Evolutionary conservation across 345 rosid genomes (phyloP), one percentile per base, ranked within the genome.

Genomic region (Lumnitzera littorea): DNA sequence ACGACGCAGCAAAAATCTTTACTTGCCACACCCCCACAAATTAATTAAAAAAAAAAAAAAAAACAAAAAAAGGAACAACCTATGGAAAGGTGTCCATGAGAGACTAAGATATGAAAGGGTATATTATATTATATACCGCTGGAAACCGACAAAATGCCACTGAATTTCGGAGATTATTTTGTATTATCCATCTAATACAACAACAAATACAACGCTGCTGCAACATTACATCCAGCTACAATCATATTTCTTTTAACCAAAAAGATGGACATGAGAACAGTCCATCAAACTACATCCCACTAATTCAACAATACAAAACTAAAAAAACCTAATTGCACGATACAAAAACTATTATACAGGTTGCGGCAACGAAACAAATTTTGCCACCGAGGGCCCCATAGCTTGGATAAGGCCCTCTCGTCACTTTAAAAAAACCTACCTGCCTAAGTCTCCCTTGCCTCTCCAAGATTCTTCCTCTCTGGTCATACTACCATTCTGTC

Each of bases 381-480:
- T 36, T 36, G 43, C 43, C 43, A 7, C 11, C 10, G 43, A 36
- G 73, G 57, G 65, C 73, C 73, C 4, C 25, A 60, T 58, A 60
- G 41, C 51, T 36, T 24, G 48, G 17, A 12, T 20, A 24, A 58
- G 49, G 60, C 73, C 81, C 78, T 64, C 71, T 24, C 46, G 15
- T 23, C 65, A 60, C 55, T 58, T 58, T 59, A 25, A 48, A 60
- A 20, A 65, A 20, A 20, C 20, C 82, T 80, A 81, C 80, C 92
- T 81, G 56, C 82, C 80, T 63, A 81, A 57, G 68, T 75, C 83
- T 64, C 83, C 80, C 63, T 75, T 82, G 36, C 80, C 79, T 69
- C 86, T 76, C 86, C 90, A 73, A 2, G 83, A 68, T 63, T 78
- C 84, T 11, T 86, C 89, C 64, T 82, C 87, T 49, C 81, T 61